Percentiles rank a stretch among this genome's conserved stretches.
Evolutionary conservation across 2,329 filamentous ascomycete species (phyloP).

Genomic region (Ilyonectria mors-panacis): DNA sequence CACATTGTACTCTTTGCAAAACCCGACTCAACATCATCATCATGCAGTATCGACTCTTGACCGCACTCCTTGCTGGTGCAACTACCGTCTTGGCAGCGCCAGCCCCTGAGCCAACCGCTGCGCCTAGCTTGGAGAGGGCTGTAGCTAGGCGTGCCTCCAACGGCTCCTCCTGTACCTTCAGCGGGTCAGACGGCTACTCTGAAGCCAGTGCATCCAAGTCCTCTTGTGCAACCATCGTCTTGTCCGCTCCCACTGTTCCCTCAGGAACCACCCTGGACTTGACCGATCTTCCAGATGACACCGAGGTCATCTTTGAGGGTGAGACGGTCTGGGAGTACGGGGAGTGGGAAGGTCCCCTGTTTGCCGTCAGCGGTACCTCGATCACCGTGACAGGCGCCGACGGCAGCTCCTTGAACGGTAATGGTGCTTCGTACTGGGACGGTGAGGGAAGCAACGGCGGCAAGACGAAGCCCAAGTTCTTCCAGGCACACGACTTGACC

Average conservation of each 20-base stretch:
- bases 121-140: constrained; percentile 5
- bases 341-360: constrained; percentile 26
- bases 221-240: constrained; percentile 23
- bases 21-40: constrained; percentile 4
- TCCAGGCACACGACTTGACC: constrained; percentile 28
- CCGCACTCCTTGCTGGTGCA: constrained; percentile 13
- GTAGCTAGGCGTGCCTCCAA: constrained; percentile 15
- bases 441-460: constrained; percentile 31
- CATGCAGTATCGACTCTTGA: constrained; percentile 27
- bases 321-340: constrained; percentile 24
- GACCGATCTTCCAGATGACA: constrained; percentile 23
- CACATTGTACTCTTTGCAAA: neutral
- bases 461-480: constrained; percentile 32
- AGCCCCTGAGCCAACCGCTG: constrained; percentile 19
- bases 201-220: constrained; percentile 26
- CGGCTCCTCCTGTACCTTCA: constrained; percentile 25
- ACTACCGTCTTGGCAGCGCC: constrained; percentile 22
- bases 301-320: constrained; percentile 25
- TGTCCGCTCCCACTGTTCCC: constrained; percentile 16
- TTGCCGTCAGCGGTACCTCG: constrained; percentile 27
- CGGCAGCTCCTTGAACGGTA: constrained; percentile 21
- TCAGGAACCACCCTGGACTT: constrained; percentile 26
- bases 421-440: constrained; percentile 25
- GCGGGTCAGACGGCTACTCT: constrained; percentile 19
- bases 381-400: constrained; percentile 19